Evolutionary conservation across 1,139 yeast genomes (phyloP), one percentile per base, ranked within the genome.

Genomic region (Blastobotrys apis): DNA sequence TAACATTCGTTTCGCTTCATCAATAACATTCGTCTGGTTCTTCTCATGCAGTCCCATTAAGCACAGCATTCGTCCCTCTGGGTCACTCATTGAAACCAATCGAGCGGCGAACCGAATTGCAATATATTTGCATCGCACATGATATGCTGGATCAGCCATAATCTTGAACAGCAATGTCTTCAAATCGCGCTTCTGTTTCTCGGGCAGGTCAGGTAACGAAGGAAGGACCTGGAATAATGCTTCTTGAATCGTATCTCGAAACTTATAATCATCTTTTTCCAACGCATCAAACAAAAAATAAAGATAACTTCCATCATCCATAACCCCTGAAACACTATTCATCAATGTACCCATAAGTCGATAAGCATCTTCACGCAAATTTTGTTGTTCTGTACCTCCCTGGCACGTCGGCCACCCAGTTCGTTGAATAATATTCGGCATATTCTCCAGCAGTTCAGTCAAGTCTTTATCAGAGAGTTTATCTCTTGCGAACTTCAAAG

Each of bases 1-100:
- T 23, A 92, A 68, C 0, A 97, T 97, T 49, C 78, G 78, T n/a
- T 64, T 64, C 0, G 96, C 83, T 61, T 88, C 97, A 56, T 88
- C 95, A 12, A 81, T 68, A 0, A 82, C 77, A 53, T 87, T 95
- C 1, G 86, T 72, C 43, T 84, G 71, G 53, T 83, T 84, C 4
- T 50, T 54, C 3, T 63, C 64, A 15, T 77, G 66, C 9, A 86
- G 65, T 6, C 88, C 96, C 41, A 83, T 62, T 16, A 88, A 62
- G 57, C 92, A 82, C 33, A 86, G 65, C 43, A 76, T 58, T 49
- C 97, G 72, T 0, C 94, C 86, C 35, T 77, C 77, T 0, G 84
- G 62, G 59, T 87, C 90, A 43, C 70, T 58, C 55, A 88, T 88
- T 1, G 84, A 80, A 54, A 80, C 84, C 0, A 84, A 69, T 12